Conservation (phyloP, 208 protist genomes). For the Trypanosoma avium region DNA sequence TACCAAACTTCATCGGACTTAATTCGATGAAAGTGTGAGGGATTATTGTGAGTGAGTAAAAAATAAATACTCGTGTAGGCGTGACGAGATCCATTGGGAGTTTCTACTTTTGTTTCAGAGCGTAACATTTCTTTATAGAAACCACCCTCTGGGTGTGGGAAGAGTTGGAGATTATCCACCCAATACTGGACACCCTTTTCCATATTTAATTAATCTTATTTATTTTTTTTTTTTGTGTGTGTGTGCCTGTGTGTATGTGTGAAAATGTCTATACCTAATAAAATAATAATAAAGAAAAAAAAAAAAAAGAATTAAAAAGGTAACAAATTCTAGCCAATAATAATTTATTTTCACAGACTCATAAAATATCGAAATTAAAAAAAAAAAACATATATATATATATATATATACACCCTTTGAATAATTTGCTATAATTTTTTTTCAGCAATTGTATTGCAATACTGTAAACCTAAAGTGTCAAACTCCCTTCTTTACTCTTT, state of each 20-base stretch:
- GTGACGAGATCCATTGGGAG: conserved; percentile 21
- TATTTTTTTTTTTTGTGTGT: background rate
- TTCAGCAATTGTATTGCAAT: too few species aligned
- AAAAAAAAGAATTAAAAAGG: too few species aligned
- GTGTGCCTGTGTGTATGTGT: background rate
- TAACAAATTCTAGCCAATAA: too few species aligned
- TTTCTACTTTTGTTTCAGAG: conserved; percentile 27
- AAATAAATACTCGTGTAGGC: conserved; percentile 62
- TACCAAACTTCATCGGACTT: conserved; percentile 52
- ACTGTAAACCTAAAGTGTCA: too few species aligned
- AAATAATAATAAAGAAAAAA: background rate
- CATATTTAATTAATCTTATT: background rate
- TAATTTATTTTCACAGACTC: too few species aligned
- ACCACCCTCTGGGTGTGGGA: conserved; percentile 47
- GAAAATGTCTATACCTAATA: background rate
- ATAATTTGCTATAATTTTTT: too few species aligned
- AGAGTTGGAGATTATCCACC: conserved; percentile 40
- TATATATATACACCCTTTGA: too few species aligned
- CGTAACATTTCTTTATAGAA: conserved; percentile 33
- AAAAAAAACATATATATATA: too few species aligned
- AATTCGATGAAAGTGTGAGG: conserved; percentile 58
- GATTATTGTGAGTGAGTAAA: conserved; percentile 38
- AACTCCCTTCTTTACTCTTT: too few species aligned
- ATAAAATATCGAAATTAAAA: too few species aligned
- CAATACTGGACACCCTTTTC: conserved; percentile 28